Evolutionary conservation across 2,329 filamentous ascomycete species (phyloP).

Genomic region (Penicillium freii): DNA sequence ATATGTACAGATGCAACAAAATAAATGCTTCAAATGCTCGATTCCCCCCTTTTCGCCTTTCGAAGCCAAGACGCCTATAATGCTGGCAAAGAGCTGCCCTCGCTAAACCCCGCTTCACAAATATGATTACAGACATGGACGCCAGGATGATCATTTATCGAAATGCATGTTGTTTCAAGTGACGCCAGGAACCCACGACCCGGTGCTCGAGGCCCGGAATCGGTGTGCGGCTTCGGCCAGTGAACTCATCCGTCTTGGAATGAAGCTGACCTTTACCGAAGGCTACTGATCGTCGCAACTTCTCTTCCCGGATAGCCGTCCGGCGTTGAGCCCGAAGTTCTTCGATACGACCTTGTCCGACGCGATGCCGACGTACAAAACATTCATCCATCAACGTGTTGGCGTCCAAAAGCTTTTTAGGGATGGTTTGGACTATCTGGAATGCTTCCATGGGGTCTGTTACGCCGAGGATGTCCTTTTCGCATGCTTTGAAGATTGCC

Average conservation of each 20-base stretch:
- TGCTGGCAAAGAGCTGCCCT: constrained; percentile 14
- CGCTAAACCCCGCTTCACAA: constrained; percentile 5
- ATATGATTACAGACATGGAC: constrained; percentile 20
- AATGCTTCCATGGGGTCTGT: constrained; percentile 93
- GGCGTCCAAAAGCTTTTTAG: constrained; percentile 75
- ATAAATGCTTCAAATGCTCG: constrained; percentile 5
- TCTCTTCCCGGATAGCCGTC: constrained; percentile 46
- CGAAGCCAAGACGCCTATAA: constrained; percentile 16
- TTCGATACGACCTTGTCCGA: constrained; percentile 81
- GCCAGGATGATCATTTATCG: constrained; percentile 18
- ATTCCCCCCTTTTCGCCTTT: background rate
- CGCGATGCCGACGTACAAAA: constrained; percentile 73
- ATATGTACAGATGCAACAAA: constrained; percentile 2
- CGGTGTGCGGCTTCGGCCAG: constrained; percentile 29
- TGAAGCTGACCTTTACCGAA: constrained; percentile 35
- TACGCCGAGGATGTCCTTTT: constrained; percentile 74
- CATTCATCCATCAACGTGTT: constrained; percentile 80
- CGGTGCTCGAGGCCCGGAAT: constrained; percentile 33
- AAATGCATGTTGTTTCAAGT: constrained; percentile 37
- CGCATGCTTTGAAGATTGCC: constrained; percentile 85
- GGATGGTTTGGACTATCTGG: constrained; percentile 85
- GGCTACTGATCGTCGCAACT: constrained; percentile 39
- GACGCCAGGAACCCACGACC: constrained; percentile 36
- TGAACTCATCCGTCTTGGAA: constrained; percentile 35
- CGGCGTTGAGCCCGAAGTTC: constrained; percentile 68